Percentiles rank a stretch among this genome's conserved stretches.
phyloP scores from a whole-genome alignment of 129 eudicot species.

The Artemisia tridentata region DNA sequence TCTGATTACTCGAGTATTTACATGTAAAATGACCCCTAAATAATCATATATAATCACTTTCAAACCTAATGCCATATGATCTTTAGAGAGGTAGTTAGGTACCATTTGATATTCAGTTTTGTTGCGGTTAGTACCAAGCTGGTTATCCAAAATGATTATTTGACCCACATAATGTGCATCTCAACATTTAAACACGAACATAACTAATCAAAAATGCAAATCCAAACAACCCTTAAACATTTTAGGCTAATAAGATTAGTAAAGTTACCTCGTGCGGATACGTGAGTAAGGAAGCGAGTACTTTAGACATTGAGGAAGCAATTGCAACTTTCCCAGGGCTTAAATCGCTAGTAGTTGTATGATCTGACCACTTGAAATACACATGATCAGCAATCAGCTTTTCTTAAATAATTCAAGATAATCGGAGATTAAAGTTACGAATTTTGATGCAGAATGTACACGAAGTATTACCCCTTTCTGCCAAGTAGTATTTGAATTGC shows the following conservation, averaged over 20 bases:
- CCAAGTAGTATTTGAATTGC: constrained; percentile 69
- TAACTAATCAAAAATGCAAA: neutral
- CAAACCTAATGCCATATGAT: no score
- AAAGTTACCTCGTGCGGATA: constrained; percentile 88
- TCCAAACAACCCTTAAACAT: neutral
- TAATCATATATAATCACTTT: no score
- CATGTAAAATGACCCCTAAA: no score
- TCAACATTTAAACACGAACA: no score
- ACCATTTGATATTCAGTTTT: no score
- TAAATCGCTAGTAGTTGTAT: constrained; percentile 52
- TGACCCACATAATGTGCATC: no score
- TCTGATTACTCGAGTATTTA: no score
- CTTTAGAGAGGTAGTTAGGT: no score
- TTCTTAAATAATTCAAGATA: constrained; percentile 24
- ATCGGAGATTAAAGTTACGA: neutral
- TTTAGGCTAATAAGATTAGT: neutral
- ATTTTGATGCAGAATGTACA: constrained; percentile 5
- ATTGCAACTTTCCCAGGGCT: constrained; percentile 73
- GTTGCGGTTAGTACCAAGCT: no score
- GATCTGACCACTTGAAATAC: constrained; percentile 48
- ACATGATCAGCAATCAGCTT: constrained; percentile 41
- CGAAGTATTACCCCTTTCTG: constrained; percentile 58
- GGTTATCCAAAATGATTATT: no score
- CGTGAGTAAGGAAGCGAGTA: constrained; percentile 77
- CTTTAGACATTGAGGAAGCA: constrained; percentile 84